Base-by-base conservation (phyloP, 176 grass and related monocot genomes). In the Aegilops sharonensis region DNA sequence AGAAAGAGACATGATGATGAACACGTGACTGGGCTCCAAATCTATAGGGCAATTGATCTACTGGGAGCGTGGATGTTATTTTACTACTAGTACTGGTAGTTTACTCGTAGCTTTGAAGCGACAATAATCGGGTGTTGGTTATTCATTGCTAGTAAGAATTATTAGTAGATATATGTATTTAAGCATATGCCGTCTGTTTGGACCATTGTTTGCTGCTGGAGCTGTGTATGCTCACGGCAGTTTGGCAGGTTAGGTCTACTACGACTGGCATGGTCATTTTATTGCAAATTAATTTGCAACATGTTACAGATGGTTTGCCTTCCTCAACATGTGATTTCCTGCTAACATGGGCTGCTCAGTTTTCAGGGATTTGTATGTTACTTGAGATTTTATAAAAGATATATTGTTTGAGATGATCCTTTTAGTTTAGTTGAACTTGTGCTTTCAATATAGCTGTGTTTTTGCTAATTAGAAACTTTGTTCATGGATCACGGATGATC, bases 151-250 rank as follows among this genome's bases (percentile, higher is more conserved):
- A 34, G 32, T 68, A 43, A 11, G 29, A 34, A 47, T 39, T 61
- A 68, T 2, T 69, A 36, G 65, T 66, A 64, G 25, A 70, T 21
- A 17, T 23, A 45, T 7, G 25, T 75, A 25, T 75, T 10, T 30
- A 10, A 63, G 70, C 70, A 50, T 37, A 56, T 32, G 20, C 71
- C 31, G 59, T 80, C n/a, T 23, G 68, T 59, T 87, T 1, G 59
- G 32, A 57, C 24, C 42, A 68, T 60, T 91, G 75, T 91, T 91
- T 88, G 68, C 89, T 91, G 85, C 81, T 87, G 81, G 76, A 68
- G 85, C 73, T 77, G 47, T 9, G 11, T 18, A 13, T 17, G 76
- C 89, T 84, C 48, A 17, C 62, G 11, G 89, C 85, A 80, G 85
- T 84, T 91, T 84, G 36, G 35, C 76, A 61, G 85, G 27, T 29